Conservation (phyloP, 2,329 filamentous ascomycete genomes). For the Tothia fuscella region DNA sequence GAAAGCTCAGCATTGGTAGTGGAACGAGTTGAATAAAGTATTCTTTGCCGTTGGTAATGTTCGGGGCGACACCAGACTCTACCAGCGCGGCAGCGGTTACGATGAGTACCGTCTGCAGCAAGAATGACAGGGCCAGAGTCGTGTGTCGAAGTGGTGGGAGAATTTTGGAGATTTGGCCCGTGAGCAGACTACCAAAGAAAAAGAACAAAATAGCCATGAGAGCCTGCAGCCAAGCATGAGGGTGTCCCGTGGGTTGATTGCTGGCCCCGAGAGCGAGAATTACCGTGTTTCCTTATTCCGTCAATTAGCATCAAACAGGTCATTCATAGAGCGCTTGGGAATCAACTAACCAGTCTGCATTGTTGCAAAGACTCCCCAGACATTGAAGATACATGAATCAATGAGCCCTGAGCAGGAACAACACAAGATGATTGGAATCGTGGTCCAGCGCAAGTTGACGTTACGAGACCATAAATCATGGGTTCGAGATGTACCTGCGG, state of each 20-base stretch:
- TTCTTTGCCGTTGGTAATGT: slow-evolving; percentile 1
- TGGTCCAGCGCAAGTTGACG: slow-evolving; percentile 4
- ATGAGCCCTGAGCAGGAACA: slow-evolving; percentile 36
- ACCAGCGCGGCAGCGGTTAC: slow-evolving; percentile 41
- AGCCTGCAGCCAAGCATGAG: slow-evolving; percentile 42
- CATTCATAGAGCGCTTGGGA: neutral
- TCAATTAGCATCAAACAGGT: neutral
- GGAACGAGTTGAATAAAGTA: slow-evolving; percentile 9
- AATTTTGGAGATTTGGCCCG: slow-evolving; percentile 17
- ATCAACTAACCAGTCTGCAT: slow-evolving; percentile 38
- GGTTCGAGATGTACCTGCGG: neutral
- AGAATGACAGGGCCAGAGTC: slow-evolving; percentile 38
- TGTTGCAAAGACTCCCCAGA: slow-evolving; percentile 37
- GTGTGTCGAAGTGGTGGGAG: slow-evolving; percentile 26
- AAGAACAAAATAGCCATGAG: slow-evolving; percentile 43
- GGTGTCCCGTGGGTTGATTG: slow-evolving; percentile 37
- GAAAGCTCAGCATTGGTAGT: slow-evolving; percentile 37
- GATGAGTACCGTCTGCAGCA: slow-evolving; percentile 40
- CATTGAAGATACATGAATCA: slow-evolving; percentile 36
- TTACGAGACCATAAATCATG: neutral
- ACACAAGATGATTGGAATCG: slow-evolving; percentile 27
- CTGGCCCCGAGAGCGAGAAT: slow-evolving; percentile 50
- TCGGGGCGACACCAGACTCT: slow-evolving; percentile 16
- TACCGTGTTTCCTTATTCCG: slow-evolving; percentile 49
- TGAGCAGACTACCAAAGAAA: slow-evolving; percentile 39